These are phyloP conservation scores for Cystofilobasidium ferigula DNA, from an alignment of 768 basidiomycete genomes.

Conservation along the genomic window DNA sequence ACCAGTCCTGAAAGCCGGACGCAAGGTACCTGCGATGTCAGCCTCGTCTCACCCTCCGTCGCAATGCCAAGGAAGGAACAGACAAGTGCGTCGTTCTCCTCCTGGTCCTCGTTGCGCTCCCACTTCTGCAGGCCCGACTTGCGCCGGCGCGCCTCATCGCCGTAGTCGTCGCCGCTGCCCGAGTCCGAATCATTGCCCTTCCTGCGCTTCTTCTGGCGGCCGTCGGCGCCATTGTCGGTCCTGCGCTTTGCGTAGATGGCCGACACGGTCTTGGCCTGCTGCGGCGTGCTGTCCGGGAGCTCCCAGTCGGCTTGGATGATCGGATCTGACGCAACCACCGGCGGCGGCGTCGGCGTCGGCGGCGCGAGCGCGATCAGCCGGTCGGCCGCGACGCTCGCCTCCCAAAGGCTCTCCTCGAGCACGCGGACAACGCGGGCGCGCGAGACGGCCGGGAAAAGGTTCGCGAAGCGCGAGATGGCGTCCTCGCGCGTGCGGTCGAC, in stretches of 20 bases:
- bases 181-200: neutral
- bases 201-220: neutral
- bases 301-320: too few relatives aligned
- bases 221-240: neutral
- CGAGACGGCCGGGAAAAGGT: conserved; percentile 6
- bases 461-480: conserved; percentile 18
- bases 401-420: conserved; percentile 1
- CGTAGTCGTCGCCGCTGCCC: conserved; percentile 8
- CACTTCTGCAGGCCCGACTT: conserved; percentile 15
- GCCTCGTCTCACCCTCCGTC: too few relatives aligned
- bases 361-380: neutral
- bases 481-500: conserved; percentile 6
- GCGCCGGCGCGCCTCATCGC: neutral
- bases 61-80: neutral
- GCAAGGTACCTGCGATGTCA: neutral
- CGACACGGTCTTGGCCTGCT: neutral
- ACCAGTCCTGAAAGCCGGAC: conserved; percentile 33
- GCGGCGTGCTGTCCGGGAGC: neutral
- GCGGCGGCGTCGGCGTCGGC: neutral
- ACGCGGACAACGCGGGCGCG: neutral
- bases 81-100: conserved; percentile 14
- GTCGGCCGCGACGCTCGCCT: neutral
- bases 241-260: conserved; percentile 25
- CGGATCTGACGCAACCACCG: too few relatives aligned
- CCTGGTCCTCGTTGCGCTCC: conserved; percentile 15